phyloP scores from a whole-genome alignment of 805 yeast genomes.

The Ogataea ganodermae region DNA sequence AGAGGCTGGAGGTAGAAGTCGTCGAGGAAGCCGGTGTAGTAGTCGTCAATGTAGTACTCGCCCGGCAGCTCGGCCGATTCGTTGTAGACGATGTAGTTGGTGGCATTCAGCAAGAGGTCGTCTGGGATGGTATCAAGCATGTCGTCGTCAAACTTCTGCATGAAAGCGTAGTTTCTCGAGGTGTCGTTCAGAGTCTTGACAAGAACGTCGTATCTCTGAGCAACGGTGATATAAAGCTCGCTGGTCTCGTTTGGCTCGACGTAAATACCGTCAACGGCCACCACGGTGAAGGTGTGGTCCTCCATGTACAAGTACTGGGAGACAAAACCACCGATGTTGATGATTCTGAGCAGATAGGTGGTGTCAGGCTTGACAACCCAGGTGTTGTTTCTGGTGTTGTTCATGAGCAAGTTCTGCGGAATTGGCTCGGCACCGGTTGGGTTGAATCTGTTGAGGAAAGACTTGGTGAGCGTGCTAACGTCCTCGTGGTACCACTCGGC shows the following conservation, averaged over 20 bases:
- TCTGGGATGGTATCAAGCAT: conserved; percentile 79
- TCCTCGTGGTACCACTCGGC: conserved; percentile 87
- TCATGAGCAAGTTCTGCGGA: conserved; percentile 78
- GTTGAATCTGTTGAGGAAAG: conserved; percentile 71
- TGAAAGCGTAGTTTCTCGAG: conserved; percentile 72
- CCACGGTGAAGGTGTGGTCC: conserved; percentile 81
- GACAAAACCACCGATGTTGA: conserved; percentile 88
- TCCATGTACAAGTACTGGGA: conserved; percentile 89
- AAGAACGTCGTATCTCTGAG: conserved; percentile 87
- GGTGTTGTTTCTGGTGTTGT: conserved; percentile 77
- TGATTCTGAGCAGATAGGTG: conserved; percentile 78
- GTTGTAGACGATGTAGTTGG: conserved; percentile 65
- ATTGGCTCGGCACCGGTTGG: conserved; percentile 99
- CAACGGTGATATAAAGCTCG: conserved; percentile 78
- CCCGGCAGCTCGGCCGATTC: conserved; percentile 43
- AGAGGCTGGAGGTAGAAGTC: conserved; percentile 77
- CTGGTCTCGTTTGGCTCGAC: conserved; percentile 74
- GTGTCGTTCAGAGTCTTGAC: conserved; percentile 68
- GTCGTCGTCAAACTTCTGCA: conserved; percentile 75
- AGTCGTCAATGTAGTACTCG: conserved; percentile 47
- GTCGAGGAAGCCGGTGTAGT: conserved; percentile 56
- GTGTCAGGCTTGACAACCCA: conserved; percentile 81
- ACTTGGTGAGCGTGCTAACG: conserved; percentile 50
- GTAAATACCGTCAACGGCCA: conserved; percentile 90
- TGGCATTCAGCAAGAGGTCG: conserved; percentile 67